Base-by-base conservation (phyloP, 2,329 filamentous ascomycete species). In the Talaromyces sp. region DNA sequence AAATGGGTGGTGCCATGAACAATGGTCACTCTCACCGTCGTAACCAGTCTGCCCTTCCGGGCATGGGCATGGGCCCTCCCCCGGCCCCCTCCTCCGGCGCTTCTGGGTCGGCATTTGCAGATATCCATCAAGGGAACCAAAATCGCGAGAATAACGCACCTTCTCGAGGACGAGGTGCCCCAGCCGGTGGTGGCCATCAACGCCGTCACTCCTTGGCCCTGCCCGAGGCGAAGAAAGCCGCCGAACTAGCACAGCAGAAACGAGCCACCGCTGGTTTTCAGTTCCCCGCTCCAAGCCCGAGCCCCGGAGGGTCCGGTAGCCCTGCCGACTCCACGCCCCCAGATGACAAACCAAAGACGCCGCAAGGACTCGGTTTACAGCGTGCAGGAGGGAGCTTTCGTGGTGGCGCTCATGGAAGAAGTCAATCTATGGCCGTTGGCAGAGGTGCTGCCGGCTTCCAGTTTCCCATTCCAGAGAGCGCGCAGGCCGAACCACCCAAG, bases 151-250 rank as follows among this genome's bases (percentile, higher is more conserved):
- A 90, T 73, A 79, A 83, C 68, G 82, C 84, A 70, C 80, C 86
- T 71, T 87, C 91, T 68, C 89, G 91, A 70, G 88, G 89, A 65
- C 88, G 92, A 71, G 89, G 90, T 66, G 88, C 89, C 65, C 83
- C 86, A 64, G 82, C 87, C 65, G 85, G 83, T 63, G 78, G 87
- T 70, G 94, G 94, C 64, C 95, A 99, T 75, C 90, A 96, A 76
- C 88, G 95, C 73, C 89, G 95, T 77, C 95, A 99, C 79, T 99
- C 95, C 23, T 83, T 99, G 66, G 95, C 93, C 65, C 82, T 99
- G 66, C 91, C 93, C 42, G 95, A 99, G 77, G 95, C 95, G 56
- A 98, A 96, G 80, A 98, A 97, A 81, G 95, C 95, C 55, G 95
- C 95, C 61, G 95, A 99, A 76, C 80, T 96, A 66, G 95, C 95